Evolutionary conservation across 2,329 filamentous ascomycete species (phyloP).

Genomic region (Talaromyces sp.): DNA sequence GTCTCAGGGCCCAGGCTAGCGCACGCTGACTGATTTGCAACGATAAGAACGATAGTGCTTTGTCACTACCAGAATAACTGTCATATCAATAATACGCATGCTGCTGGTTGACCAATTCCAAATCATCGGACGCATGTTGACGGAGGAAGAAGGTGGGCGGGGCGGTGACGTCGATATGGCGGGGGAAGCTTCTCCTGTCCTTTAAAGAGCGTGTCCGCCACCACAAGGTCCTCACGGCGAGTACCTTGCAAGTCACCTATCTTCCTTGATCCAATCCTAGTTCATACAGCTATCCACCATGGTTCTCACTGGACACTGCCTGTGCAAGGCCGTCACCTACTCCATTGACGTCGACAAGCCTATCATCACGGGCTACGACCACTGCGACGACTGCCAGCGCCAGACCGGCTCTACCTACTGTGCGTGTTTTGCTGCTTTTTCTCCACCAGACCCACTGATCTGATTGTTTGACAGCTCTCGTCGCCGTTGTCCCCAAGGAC

Average conservation of each 20-base stretch:
- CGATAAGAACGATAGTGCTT: background rate
- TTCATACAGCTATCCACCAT: constrained; percentile 40
- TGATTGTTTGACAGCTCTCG: constrained; percentile 47
- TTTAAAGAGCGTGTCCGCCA: background rate
- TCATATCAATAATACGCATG: background rate
- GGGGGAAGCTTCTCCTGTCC: background rate
- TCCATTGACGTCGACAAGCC: constrained; percentile 46
- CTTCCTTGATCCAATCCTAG: background rate
- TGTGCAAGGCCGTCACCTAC: constrained; percentile 70
- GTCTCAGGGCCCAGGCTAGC: too few species aligned
- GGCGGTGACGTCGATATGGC: background rate
- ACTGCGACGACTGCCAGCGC: constrained; percentile 70
- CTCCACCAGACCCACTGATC: too few species aligned
- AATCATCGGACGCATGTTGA: too few species aligned
- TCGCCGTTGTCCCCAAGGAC: constrained; percentile 62
- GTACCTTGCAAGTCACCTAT: background rate
- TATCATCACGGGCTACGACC: constrained; percentile 57
- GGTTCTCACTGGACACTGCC: constrained; percentile 65
- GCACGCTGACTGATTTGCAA: background rate
- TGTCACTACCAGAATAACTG: background rate
- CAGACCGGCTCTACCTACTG: constrained; percentile 65
- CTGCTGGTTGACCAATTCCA: background rate
- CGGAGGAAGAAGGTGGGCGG: background rate
- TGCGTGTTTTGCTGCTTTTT: constrained; percentile 8
- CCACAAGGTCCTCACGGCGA: background rate